phyloP scores from a whole-genome alignment of 192 early-diverging fungal species.

The Umbelopsis vinacea region DNA sequence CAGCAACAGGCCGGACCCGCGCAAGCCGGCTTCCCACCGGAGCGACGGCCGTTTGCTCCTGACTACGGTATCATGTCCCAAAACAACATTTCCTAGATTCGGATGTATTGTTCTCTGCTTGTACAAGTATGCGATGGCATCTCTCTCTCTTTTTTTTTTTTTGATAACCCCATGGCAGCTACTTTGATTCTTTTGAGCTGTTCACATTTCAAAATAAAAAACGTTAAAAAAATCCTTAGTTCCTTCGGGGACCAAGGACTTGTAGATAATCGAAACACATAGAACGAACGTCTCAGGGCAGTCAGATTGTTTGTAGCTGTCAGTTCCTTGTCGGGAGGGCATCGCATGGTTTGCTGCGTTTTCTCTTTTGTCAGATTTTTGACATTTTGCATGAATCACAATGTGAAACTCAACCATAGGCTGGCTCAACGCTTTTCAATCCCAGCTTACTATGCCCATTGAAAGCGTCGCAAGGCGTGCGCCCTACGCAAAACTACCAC shows the following conservation, averaged over 20 bases:
- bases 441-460: not conserved
- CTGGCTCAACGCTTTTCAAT: not conserved
- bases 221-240: not conserved
- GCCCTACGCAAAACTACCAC: not conserved
- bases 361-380: not conserved
- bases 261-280: conserved; percentile 19
- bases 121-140: not conserved
- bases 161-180: not conserved
- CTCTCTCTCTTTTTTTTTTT: not conserved
- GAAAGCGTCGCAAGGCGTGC: not conserved
- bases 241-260: not conserved
- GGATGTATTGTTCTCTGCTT: not conserved
- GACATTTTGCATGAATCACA: conserved; percentile 23
- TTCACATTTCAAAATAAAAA: not conserved
- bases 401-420: conserved; percentile 5
- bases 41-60: not conserved
- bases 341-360: conserved; percentile 18
- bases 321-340: not conserved
- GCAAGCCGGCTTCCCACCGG: conserved; percentile 14
- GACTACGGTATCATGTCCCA: conserved; percentile 1
- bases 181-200: not conserved
- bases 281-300: not conserved
- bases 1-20: conserved; percentile 14
- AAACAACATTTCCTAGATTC: not conserved
- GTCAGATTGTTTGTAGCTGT: not conserved